Conservation (phyloP, 768 basidiomycete species). For the Sporobolomyces phaffii region DNA sequence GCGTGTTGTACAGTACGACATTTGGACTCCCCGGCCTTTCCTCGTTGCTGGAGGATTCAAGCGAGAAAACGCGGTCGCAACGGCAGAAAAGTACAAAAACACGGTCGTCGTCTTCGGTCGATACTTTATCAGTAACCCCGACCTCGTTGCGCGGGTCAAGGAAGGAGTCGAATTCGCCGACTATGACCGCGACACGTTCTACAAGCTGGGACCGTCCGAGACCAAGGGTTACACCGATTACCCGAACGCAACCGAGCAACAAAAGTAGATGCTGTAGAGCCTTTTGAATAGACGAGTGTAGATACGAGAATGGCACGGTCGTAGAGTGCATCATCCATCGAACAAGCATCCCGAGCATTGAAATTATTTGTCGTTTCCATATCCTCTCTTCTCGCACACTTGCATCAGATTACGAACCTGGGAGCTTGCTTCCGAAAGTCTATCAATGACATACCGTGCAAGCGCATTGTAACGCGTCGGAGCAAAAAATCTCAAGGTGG, state of each 20-base stretch:
- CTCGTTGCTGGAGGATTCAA: constrained; percentile 35
- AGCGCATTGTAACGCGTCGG: no score
- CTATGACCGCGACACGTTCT: constrained; percentile 36
- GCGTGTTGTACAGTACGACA: constrained; percentile 11
- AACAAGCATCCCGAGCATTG: no score
- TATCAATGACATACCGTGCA: no score
- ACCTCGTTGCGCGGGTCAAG: constrained; percentile 23
- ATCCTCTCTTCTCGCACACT: no score
- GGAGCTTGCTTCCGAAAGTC: no score
- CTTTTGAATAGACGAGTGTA: neutral
- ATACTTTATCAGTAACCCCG: constrained; percentile 37
- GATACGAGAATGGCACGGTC: no score
- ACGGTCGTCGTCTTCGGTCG: constrained; percentile 33
- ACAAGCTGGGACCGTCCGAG: constrained; percentile 22
- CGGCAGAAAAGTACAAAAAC: constrained; percentile 23
- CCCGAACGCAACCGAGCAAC: constrained; percentile 1
- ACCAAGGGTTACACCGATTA: constrained; percentile 25
- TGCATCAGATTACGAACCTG: no score
- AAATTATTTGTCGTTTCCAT: no score
- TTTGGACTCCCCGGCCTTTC: constrained; percentile 36
- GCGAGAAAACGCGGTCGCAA: neutral
- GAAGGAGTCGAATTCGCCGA: constrained; percentile 13
- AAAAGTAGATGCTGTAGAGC: neutral
- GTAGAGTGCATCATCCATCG: no score
- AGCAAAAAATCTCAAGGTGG: no score